These are phyloP conservation scores for Leonotis leonurus DNA, from an alignment of 257 asterid genomes.

Conservation along the genomic window DNA sequence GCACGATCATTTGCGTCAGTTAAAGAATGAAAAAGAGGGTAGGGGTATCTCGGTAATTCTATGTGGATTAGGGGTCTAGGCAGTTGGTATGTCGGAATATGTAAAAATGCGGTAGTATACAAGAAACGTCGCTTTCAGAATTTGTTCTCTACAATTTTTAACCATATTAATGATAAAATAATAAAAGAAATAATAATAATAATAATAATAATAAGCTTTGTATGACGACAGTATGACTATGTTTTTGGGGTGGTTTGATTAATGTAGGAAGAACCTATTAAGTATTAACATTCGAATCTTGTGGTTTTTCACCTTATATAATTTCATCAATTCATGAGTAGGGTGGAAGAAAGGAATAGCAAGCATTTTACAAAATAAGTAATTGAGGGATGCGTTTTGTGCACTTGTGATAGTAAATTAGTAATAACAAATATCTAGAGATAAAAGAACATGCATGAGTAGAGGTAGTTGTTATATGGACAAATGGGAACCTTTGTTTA, in stretches of 20 bases:
- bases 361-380: too few relatives aligned
- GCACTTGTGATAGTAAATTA: too few relatives aligned
- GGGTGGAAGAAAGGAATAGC: too few relatives aligned
- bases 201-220: too few relatives aligned
- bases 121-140: background rate
- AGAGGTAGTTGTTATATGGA: too few relatives aligned
- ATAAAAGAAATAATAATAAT: too few relatives aligned
- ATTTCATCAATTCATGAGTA: background rate
- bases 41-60: constrained; percentile 13
- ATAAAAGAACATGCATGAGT: too few relatives aligned
- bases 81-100: constrained; percentile 24
- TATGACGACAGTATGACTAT: too few relatives aligned
- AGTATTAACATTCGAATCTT: background rate
- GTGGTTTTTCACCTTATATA: too few relatives aligned
- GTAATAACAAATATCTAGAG: too few relatives aligned
- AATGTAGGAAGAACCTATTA: background rate
- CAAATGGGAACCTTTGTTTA: too few relatives aligned
- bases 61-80: background rate
- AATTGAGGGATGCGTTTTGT: too few relatives aligned
- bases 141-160: background rate
- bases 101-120: background rate
- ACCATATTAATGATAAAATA: background rate
- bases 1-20: background rate
- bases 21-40: background rate
- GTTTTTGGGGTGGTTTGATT: background rate